These are phyloP conservation scores for Myxozyma monticola DNA, from an alignment of 805 yeast species.

Conservation along the genomic window DNA sequence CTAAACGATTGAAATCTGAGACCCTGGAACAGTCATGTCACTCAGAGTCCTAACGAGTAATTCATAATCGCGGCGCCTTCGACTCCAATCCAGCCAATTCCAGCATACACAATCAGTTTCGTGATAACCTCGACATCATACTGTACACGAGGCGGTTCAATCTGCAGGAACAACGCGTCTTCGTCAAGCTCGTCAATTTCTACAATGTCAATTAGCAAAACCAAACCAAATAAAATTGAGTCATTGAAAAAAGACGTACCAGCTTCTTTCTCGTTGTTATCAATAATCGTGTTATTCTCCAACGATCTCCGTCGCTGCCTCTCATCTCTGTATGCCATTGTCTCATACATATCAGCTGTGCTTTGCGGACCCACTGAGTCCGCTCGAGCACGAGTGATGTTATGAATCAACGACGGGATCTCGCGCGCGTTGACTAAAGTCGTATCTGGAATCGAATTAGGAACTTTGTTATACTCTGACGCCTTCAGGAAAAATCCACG, in stretches of 20 bases:
- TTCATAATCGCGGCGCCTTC: constrained; percentile 11
- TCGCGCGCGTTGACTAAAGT: constrained; percentile 38
- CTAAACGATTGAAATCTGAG: no score
- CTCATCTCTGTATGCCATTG: constrained; percentile 38
- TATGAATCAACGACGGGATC: constrained; percentile 36
- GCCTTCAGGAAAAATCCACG: constrained; percentile 43
- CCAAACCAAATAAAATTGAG: no score
- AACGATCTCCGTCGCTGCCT: constrained; percentile 25
- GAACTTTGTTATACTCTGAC: constrained; percentile 39
- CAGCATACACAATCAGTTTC: constrained; percentile 76
- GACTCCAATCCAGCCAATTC: constrained; percentile 61
- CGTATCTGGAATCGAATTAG: constrained; percentile 40
- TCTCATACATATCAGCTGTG: constrained; percentile 45
- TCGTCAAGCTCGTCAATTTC: constrained; percentile 23
- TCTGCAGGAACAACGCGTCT: constrained; percentile 32
- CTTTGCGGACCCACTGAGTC: constrained; percentile 47
- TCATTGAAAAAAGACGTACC: background rate
- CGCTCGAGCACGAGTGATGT: constrained; percentile 35
- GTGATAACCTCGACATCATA: constrained; percentile 77
- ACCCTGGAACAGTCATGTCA: no score
- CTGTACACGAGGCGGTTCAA: constrained; percentile 44
- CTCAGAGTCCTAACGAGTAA: background rate
- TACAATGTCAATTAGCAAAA: no score
- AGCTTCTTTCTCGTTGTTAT: background rate
- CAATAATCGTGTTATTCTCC: background rate